Evolutionary conservation across 805 yeast genomes (phyloP), one percentile per base, ranked within the genome.

Genomic region (Brettanomyces sp.): DNA sequence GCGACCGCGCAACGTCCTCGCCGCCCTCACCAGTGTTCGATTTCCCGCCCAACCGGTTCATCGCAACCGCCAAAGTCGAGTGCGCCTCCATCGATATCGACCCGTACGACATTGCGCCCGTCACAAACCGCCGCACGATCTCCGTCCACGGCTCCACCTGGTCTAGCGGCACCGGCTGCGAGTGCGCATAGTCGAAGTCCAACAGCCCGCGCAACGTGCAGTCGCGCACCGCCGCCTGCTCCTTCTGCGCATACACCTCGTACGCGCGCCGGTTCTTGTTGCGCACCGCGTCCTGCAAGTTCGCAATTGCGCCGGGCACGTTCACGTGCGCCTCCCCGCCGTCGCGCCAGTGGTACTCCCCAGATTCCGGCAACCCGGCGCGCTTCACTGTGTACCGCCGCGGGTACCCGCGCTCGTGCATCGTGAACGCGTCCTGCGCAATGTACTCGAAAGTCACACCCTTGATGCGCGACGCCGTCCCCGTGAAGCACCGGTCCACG

Each of bases 71-170:
- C 56, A 91, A 72, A 9, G 99, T 91, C 4, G 97, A 88, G 68
- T 91, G 99, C 2, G 97, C 90, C 68, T 91, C 99, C 95, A 90
- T 85, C 4, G 98, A 91, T 61, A 91, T 91, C 42, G 98, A 91
- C 61, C 99, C 99, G 62, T 93, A 91, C 2, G 97, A 90, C 99
- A 91, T 91, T 45, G 99, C 99, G 70, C 99, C 99, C n/a, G 99
- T 90, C 52, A 90, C 90, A 64, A 93, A 93, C 58, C 99, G 79
- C 58, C 96, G 82, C 33, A 90, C 99, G 64, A 91, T 91, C 66
- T 91, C 99, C 35, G 98, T 93, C 99, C 99, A 91, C 40, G 99
- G 99, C 72, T 91, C 99, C 55, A 91, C 99, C 69, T 93, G 98
- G 60, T 91, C 99, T 51, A 91, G 70, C 47, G 99, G 97, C 45